phyloP scores from a whole-genome alignment of 139 green algal genomes.

The Closterium sp. region DNA sequence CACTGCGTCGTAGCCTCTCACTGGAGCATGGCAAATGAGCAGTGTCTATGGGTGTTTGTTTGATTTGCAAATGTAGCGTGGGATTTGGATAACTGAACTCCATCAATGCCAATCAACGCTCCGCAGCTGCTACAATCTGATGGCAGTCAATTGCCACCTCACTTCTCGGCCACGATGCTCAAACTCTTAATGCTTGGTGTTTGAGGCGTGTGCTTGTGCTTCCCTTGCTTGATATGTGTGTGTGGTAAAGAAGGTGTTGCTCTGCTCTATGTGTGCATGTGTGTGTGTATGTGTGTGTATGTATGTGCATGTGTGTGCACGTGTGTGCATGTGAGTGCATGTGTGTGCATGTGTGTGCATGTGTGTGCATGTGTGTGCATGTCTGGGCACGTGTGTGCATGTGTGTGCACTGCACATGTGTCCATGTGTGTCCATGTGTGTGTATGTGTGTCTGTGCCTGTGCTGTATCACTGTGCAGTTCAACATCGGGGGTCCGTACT shows the following conservation, averaged over 20 bases:
- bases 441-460: neutral
- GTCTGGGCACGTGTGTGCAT: neutral
- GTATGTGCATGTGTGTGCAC: neutral
- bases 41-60: too few relatives aligned
- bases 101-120: too few relatives aligned
- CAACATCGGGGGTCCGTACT: constrained; percentile 21
- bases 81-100: too few relatives aligned
- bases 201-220: too few relatives aligned
- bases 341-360: neutral
- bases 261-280: neutral
- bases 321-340: neutral
- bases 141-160: too few relatives aligned
- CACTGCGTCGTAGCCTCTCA: too few relatives aligned
- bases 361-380: neutral
- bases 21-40: too few relatives aligned
- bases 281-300: neutral
- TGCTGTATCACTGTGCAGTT: neutral
- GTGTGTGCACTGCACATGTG: neutral
- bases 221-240: neutral
- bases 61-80: too few relatives aligned
- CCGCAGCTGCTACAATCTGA: too few relatives aligned
- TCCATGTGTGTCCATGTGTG: neutral
- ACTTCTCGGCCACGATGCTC: too few relatives aligned
- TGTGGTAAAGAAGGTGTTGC: neutral
- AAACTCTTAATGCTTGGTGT: too few relatives aligned